Base-by-base conservation (phyloP, 345 rosid species). In the Eucalyptus regnans region DNA sequence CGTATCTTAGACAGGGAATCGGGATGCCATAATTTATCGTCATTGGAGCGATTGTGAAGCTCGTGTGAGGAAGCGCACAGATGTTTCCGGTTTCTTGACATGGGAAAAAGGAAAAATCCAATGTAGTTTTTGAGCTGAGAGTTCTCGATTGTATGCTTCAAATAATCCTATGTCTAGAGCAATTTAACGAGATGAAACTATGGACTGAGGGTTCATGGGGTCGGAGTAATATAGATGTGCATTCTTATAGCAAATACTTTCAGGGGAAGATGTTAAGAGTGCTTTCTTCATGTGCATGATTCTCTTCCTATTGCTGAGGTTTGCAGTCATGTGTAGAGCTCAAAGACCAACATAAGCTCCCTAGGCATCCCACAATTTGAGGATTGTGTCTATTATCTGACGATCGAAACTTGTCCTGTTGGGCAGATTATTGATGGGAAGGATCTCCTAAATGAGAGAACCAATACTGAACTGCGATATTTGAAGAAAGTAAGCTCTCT, bases 361-460 rank as follows among this genome's bases (percentile, higher is more conserved):
- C 29, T 85, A 25, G 11, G 23, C 9, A 48, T 16, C 56, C 25
- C 27, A 31, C 37, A 85, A 50, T 27, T 49, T 49, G 56, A 27
- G 29, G 87, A 85, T 27, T 85, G 37, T 85, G 13, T 44, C 31
- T 49, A n/a, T 54, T 88, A 20, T 43, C 4, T 4, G 85, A 62
- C 43, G 49, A 25, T 83, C 0, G 14, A 49, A 51, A 44, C 50
- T 83, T 86, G 25, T 41, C 86, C 88, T 86, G 84, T 41, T 89
- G n/a, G 52, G 91, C 94, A 96, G 99, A 95, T 97, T 56, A 62
- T 95, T 89, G 96, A 96, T 5, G 98, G 97, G 87, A 93, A 93
- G 62, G 95, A 95, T 84, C 96, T 96, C 29, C 92, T 97, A 90
- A 97, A 96, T 89, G 96, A 96, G 90, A 95, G 97, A 90, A 96